Evolutionary conservation across 208 protist genomes (phyloP), one percentile per base, ranked within the genome.

Genomic region (Zelonia costaricensis): DNA sequence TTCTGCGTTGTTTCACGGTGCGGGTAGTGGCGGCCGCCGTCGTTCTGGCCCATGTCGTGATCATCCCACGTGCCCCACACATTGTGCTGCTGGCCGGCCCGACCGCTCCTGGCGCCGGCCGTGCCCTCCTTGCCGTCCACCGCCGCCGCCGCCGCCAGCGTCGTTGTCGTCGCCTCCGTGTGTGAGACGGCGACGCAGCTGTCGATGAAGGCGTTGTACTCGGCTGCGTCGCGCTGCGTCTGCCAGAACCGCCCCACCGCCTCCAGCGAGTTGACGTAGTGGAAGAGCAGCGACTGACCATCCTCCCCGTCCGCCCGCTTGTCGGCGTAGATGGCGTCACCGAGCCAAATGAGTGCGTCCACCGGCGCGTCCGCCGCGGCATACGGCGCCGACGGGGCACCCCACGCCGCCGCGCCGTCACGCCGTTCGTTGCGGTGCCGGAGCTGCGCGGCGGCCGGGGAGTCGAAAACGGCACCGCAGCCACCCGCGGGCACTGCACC

Each of bases 11-110:
- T 62, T 55, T 84, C 77, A 18, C 78, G 78, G 36, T 86, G 9
- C 10, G 53, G 42, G 55, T 87, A 91, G 40, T 94, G 86, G 13
- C 51, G 67, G 18, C 88, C 91, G 6, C 77, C 91, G 55, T 96
- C 84, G 66, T 96, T 96, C 62, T 85, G 77, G 23, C 84, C 86
- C 75, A 92, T 88, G 56, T 96, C 91, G 71, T 96, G 91, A 60
- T 96, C 91, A 47, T 96, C 91, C 91, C 91, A 96, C 12, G 81
- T 83, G 38, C 87, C 91, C 43, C 45, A 94, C 59, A 83, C 73
- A 42, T 71, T 69, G 48, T 49, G 52, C 20, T 33, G 16, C 2
- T 10, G 12, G 36, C 36, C 36, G 33, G 7, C 33, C 7, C 33
- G 7, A 10, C 33, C 33, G 33, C 33, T 10, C 7, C 33, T 10